Conservation (phyloP, 306 rosid genomes). For the Ochetophila trinervis region DNA sequence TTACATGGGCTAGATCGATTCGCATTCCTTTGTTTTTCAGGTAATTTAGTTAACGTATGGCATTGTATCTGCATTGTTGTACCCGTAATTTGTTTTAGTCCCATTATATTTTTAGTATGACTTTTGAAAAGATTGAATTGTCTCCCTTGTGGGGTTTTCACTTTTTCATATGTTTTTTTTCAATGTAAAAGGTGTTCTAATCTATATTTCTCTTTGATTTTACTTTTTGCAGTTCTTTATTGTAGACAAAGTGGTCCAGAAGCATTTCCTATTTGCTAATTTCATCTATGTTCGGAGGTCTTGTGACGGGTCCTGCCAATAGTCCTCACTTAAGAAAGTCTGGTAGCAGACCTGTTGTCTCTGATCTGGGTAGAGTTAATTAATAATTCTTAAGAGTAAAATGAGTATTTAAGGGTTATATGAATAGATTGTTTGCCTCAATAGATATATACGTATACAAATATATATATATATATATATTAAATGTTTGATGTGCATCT, state of each 20-base stretch:
- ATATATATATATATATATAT: not conserved
- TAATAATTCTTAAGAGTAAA: slow-evolving; percentile 9
- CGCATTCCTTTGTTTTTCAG: not conserved
- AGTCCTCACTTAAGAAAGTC: slow-evolving; percentile 96
- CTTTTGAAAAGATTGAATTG: not conserved
- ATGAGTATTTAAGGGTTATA: not conserved
- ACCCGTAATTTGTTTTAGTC: not conserved
- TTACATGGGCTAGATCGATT: not conserved
- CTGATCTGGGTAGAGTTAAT: slow-evolving; percentile 66
- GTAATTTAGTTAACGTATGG: not conserved
- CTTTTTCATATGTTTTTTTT: not conserved
- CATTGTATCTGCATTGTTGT: slow-evolving; percentile 3
- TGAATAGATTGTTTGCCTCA: not conserved
- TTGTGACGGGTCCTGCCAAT: slow-evolving; percentile 48
- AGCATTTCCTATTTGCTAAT: slow-evolving; percentile 32
- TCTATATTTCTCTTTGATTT: slow-evolving; percentile 22
- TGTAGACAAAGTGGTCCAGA: slow-evolving; percentile 19
- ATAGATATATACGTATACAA: not conserved
- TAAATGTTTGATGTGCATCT: slow-evolving; percentile 7
- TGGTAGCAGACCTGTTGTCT: slow-evolving; percentile 83
- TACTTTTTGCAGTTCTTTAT: slow-evolving; percentile 33
- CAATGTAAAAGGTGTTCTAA: not conserved
- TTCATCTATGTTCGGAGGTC: slow-evolving; percentile 85
- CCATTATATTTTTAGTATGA: not conserved
- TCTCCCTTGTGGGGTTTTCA: too few species aligned